These are phyloP conservation scores for Blastocystis sp. DNA, from an alignment of 352 stramenopile species.

Conservation along the genomic window DNA sequence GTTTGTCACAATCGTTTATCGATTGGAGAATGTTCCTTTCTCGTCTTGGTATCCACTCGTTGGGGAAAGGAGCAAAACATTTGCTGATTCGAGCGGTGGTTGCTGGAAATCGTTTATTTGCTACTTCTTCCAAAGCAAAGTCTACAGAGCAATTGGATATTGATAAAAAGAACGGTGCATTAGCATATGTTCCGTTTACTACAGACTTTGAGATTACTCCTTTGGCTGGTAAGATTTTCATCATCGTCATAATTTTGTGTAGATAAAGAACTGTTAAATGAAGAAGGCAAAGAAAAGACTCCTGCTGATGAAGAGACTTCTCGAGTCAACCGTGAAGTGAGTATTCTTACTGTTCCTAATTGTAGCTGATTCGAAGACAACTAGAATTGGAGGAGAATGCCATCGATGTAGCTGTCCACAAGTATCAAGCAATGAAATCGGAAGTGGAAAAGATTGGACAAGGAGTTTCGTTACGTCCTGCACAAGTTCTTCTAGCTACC, in stretches of 20 bases:
- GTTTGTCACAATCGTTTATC: too few species aligned
- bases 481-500: constrained; percentile 37
- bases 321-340: constrained; percentile 34
- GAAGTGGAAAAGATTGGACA: constrained; percentile 62
- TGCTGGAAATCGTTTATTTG: background rate
- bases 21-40: background rate
- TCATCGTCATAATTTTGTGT: background rate
- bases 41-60: background rate
- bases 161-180: constrained; percentile 56
- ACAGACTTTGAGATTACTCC: constrained; percentile 48
- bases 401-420: constrained; percentile 51
- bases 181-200: constrained; percentile 35
- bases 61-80: background rate
- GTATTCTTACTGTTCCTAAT: background rate
- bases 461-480: constrained; percentile 37
- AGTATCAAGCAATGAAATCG: constrained; percentile 54
- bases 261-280: background rate
- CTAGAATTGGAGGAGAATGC: constrained; percentile 60
- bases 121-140: background rate
- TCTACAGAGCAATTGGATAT: constrained; percentile 46
- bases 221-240: background rate
- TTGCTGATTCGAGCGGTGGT: background rate
- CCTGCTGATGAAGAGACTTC: background rate
- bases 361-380: constrained; percentile 39
- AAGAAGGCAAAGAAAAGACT: background rate